Evolutionary conservation across 148 eudicot species (phyloP).

Genomic region (Cornus kousa): DNA sequence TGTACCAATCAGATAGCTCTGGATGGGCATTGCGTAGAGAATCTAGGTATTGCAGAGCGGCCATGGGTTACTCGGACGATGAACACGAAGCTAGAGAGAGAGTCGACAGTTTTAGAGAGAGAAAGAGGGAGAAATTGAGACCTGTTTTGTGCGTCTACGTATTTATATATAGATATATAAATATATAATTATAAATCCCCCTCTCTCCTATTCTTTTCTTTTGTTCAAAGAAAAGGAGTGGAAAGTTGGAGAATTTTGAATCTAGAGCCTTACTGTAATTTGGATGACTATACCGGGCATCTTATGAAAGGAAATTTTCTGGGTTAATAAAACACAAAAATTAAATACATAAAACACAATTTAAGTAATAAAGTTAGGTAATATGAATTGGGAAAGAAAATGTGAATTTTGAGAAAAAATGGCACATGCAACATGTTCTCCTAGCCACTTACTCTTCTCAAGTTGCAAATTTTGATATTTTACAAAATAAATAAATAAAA

Average conservation of each 20-base stretch:
- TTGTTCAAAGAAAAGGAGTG: not conserved
- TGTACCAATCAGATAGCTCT: conserved; percentile 78
- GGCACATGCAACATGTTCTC: too few species aligned
- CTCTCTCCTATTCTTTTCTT: not conserved
- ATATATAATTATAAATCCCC: not conserved
- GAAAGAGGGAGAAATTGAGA: not conserved
- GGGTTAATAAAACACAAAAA: not conserved
- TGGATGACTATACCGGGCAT: not conserved
- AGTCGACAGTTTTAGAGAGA: not conserved
- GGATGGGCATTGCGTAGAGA: conserved; percentile 59
- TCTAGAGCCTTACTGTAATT: conserved; percentile 6
- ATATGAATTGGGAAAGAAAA: too few species aligned
- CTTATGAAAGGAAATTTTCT: not conserved
- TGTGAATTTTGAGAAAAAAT: too few species aligned
- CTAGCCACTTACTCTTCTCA: too few species aligned
- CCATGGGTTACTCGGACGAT: conserved; percentile 28
- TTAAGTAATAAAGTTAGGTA: too few species aligned
- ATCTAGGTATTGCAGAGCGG: conserved; percentile 79
- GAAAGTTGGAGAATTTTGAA: not conserved
- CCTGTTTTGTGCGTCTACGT: not conserved
- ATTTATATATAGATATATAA: not conserved
- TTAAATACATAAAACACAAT: too few species aligned
- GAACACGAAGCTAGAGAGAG: not conserved
- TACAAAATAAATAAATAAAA: too few species aligned
- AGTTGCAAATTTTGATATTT: too few species aligned